These are phyloP conservation scores for Colletotrichum cordylinicola DNA, from an alignment of 2,329 filamentous ascomycete species.

Conservation along the genomic window DNA sequence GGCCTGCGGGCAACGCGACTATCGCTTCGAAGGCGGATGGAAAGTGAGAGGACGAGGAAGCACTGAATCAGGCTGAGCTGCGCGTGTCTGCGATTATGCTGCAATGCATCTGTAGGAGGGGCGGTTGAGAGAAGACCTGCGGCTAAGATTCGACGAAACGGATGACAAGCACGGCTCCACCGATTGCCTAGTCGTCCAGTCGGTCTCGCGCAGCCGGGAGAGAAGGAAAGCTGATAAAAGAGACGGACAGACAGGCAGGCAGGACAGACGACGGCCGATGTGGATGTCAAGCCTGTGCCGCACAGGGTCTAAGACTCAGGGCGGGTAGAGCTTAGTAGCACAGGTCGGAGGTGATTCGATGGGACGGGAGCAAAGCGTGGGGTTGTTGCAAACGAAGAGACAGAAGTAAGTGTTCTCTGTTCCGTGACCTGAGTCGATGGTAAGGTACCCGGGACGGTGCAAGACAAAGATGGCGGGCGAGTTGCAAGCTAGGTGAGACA, in stretches of 20 bases:
- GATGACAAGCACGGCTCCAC: slow-evolving; percentile 15
- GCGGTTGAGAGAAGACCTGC: slow-evolving; percentile 15
- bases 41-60: not conserved
- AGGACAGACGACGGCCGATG: not conserved
- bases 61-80: slow-evolving; percentile 16
- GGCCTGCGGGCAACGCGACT: slow-evolving; percentile 10
- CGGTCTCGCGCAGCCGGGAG: not conserved
- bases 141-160: slow-evolving; percentile 22
- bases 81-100: slow-evolving; percentile 13
- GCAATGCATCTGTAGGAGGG: slow-evolving; percentile 9
- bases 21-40: not conserved
- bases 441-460: not conserved
- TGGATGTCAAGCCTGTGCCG: not conserved
- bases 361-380: not conserved
- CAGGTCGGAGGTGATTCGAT: not conserved
- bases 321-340: not conserved
- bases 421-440: not conserved
- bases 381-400: not conserved
- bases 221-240: not conserved
- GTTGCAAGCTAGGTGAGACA: not conserved
- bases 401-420: not conserved
- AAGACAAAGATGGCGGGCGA: not conserved
- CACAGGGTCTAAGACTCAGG: not conserved
- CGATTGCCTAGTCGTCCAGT: not conserved
- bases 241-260: not conserved